Evolutionary conservation across 495 filamentous ascomycete species (phyloP).

Genomic region (Xanthoparmelia taractica): DNA sequence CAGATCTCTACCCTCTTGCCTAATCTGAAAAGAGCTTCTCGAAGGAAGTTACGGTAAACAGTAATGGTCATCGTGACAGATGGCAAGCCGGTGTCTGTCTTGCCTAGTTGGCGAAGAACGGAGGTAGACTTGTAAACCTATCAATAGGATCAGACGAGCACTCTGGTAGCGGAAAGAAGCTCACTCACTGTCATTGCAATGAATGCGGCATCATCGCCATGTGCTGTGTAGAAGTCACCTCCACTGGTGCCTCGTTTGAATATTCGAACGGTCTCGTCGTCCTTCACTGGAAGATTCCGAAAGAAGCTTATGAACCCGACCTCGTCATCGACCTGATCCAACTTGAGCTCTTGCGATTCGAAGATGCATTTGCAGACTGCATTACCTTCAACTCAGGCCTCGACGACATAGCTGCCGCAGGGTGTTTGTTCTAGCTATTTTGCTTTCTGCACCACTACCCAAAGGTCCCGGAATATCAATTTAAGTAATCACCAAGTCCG

Average conservation of each 20-base stretch:
- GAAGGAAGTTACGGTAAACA: slow-evolving; percentile 90
- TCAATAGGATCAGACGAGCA: slow-evolving; percentile 5
- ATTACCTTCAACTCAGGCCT: slow-evolving; percentile 81
- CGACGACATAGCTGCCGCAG: slow-evolving; percentile 58
- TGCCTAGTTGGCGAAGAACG: slow-evolving; percentile 80
- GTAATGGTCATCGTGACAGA: slow-evolving; percentile 92
- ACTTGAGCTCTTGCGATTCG: slow-evolving; percentile 3
- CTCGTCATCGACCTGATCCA: slow-evolving; percentile 80
- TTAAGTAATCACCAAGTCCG: not conserved
- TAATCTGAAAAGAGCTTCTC: slow-evolving; percentile 84
- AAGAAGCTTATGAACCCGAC: slow-evolving; percentile 92
- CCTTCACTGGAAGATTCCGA: slow-evolving; percentile 61
- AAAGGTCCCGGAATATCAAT: not conserved
- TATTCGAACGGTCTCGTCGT: slow-evolving; percentile 70
- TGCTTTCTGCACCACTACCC: not conserved
- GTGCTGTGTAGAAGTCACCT: slow-evolving; percentile 90
- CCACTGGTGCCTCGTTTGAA: slow-evolving; percentile 93
- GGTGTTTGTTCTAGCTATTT: not conserved
- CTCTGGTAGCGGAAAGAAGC: not conserved
- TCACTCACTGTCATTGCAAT: slow-evolving; percentile 70
- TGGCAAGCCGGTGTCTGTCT: slow-evolving; percentile 70
- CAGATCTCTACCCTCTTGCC: slow-evolving; percentile 90
- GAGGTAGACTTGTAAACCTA: slow-evolving; percentile 96
- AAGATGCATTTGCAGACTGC: not conserved
- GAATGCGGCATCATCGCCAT: slow-evolving; percentile 86